Percentiles rank a stretch among this genome's conserved stretches.
Conservation (phyloP, 331 rosid genomes). For the Acacia concinna region DNA sequence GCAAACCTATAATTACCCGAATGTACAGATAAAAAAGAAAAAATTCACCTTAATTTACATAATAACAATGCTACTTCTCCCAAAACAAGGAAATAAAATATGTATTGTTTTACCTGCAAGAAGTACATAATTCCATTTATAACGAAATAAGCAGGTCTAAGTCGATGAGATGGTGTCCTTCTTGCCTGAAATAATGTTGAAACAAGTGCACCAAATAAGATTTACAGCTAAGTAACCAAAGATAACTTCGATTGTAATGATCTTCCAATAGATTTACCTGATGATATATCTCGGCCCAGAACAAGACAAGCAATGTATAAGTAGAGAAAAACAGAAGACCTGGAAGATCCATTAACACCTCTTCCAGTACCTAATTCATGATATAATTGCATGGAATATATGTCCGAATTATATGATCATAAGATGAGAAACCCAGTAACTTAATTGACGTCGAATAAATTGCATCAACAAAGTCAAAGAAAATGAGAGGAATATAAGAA, state of each 20-base stretch:
- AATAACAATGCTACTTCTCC: neutral
- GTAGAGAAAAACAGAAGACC: conserved; percentile 80
- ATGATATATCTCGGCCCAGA: conserved; percentile 89
- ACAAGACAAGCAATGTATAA: conserved; percentile 71
- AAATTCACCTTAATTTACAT: neutral
- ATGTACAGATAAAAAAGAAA: conserved; percentile 24
- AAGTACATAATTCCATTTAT: conserved; percentile 62
- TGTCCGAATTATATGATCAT: neutral
- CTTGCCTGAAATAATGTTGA: conserved; percentile 62
- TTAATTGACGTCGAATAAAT: neutral
- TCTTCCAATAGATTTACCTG: conserved; percentile 48
- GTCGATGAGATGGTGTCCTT: conserved; percentile 64
- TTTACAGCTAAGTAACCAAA: neutral
- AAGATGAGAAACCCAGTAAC: neutral
- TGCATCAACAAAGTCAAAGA: neutral
- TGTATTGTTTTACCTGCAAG: conserved; percentile 49
- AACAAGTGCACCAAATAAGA: conserved; percentile 12
- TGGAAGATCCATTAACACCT: conserved; percentile 75
- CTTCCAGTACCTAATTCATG: conserved; percentile 50
- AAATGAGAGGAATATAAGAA: conserved; percentile 6
- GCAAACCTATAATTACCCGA: conserved; percentile 47
- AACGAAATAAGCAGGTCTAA: conserved; percentile 62
- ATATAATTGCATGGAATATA: conserved; percentile 9
- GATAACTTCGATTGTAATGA: neutral
- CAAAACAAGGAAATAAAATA: conserved; percentile 19